Conservation (phyloP, 176 grass and related monocot species). For the Oryza meridionalis region DNA sequence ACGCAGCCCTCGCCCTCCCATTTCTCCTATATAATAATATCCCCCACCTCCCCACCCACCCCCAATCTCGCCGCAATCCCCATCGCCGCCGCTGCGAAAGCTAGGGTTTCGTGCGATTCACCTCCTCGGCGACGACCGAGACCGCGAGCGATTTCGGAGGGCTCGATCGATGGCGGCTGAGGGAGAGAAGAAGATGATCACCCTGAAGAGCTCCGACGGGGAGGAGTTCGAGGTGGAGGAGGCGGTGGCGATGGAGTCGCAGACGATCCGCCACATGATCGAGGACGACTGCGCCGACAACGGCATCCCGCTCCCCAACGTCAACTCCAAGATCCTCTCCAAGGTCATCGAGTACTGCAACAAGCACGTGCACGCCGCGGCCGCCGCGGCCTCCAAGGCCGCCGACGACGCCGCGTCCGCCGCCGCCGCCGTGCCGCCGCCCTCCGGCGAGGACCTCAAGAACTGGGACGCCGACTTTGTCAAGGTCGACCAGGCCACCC, state of each 20-base stretch:
- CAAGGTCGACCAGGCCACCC: conserved; percentile 70
- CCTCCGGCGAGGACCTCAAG: conserved; percentile 57
- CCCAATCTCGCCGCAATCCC: background rate
- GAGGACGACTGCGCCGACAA: conserved; percentile 60
- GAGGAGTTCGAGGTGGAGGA: conserved; percentile 52
- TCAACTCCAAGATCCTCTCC: conserved; percentile 64
- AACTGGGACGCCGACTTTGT: conserved; percentile 65
- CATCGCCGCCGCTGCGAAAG: background rate
- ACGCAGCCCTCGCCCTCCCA: too few relatives aligned
- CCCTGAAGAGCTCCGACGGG: conserved; percentile 38
- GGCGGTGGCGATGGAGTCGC: conserved; percentile 45
- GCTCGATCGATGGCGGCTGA: conserved; percentile 23
- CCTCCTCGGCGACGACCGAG: too few relatives aligned
- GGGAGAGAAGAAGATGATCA: conserved; percentile 46
- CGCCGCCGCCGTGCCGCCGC: background rate
- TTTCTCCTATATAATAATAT: background rate
- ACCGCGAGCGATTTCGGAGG: too few relatives aligned
- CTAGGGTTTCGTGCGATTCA: conserved; percentile 38
- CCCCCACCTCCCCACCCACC: background rate
- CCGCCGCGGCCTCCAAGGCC: conserved; percentile 31
- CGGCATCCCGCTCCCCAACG: conserved; percentile 64
- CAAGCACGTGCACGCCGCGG: conserved; percentile 61
- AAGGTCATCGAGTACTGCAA: conserved; percentile 83
- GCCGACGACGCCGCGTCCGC: conserved; percentile 6
- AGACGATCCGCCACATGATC: conserved; percentile 60